Conservation (phyloP, 352 stramenopile species). For the Pythium plurisporium region DNA sequence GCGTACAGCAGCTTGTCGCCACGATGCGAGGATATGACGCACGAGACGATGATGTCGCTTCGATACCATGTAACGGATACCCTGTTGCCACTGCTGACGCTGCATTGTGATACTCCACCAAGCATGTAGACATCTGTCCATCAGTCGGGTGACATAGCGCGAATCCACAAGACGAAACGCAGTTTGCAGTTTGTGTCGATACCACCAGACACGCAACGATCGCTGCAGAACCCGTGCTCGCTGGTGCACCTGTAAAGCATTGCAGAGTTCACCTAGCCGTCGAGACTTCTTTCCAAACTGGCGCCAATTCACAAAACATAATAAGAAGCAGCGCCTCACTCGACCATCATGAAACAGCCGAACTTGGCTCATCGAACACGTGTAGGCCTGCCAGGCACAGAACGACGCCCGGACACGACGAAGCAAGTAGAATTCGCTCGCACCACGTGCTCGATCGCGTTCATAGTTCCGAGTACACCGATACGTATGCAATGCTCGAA, state of each 20-base stretch:
- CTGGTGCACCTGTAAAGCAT: not conserved
- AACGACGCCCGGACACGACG: not conserved
- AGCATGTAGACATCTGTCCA: not conserved
- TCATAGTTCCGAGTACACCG: slow-evolving; percentile 1
- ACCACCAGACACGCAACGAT: not conserved
- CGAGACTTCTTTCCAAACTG: not conserved
- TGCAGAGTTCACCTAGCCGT: not conserved
- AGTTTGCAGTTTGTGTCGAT: not conserved
- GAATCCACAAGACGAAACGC: not conserved
- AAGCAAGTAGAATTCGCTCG: not conserved
- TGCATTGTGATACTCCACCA: not conserved
- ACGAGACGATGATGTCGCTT: too few species aligned
- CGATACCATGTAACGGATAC: too few species aligned
- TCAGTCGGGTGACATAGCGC: not conserved
- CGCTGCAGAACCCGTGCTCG: not conserved
- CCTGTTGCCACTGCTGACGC: not conserved
- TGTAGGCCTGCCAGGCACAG: not conserved
- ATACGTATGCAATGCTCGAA: not conserved
- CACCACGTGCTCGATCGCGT: not conserved
- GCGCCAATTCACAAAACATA: slow-evolving; percentile 8
- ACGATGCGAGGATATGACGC: not conserved
- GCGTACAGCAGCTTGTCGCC: not conserved
- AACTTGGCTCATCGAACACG: not conserved
- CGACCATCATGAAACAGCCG: not conserved
- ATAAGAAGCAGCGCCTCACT: not conserved